These are phyloP conservation scores for Metschnikowia reukaufii DNA, from an alignment of 805 yeast genomes.

Conservation along the genomic window DNA sequence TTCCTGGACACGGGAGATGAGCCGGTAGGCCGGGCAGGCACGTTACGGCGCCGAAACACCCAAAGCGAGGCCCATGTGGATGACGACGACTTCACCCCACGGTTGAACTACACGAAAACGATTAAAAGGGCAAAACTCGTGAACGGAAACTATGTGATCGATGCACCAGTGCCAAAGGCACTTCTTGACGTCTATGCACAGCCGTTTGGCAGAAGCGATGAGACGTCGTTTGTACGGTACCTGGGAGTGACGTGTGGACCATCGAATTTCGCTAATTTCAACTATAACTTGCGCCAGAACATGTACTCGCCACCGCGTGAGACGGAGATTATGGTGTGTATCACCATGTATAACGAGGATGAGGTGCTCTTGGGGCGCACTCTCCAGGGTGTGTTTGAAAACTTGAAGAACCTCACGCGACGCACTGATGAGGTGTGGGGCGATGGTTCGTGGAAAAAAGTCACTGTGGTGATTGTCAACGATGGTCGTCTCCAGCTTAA, in stretches of 20 bases:
- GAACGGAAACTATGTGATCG: slow-evolving; percentile 48
- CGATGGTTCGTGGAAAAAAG: slow-evolving; percentile 91
- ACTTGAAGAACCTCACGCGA: slow-evolving; percentile 70
- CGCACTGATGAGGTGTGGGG: slow-evolving; percentile 81
- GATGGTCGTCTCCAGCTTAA: slow-evolving; percentile 89
- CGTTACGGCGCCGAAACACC: slow-evolving; percentile 27
- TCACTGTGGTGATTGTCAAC: slow-evolving; percentile 84
- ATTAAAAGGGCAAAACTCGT: slow-evolving; percentile 52
- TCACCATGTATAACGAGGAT: slow-evolving; percentile 89
- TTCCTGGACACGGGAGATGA: slow-evolving; percentile 45
- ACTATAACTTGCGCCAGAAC: slow-evolving; percentile 80
- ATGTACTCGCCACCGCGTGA: slow-evolving; percentile 74
- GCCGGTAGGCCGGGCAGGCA: slow-evolving; percentile 31
- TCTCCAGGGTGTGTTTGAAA: slow-evolving; percentile 82
- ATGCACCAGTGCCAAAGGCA: slow-evolving; percentile 42
- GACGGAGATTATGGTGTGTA: slow-evolving; percentile 82
- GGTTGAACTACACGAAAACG: slow-evolving; percentile 41
- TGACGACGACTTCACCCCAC: slow-evolving; percentile 41
- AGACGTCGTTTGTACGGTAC: slow-evolving; percentile 85
- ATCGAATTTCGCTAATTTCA: slow-evolving; percentile 54
- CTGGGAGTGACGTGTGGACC: slow-evolving; percentile 96
- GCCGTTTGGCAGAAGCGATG: slow-evolving; percentile 29
- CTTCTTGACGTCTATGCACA: slow-evolving; percentile 35
- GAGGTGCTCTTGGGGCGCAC: slow-evolving; percentile 82
- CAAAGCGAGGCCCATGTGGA: slow-evolving; percentile 23